Evolutionary conservation across 805 yeast genomes (phyloP).

Genomic region (Candida namnaoensis): DNA sequence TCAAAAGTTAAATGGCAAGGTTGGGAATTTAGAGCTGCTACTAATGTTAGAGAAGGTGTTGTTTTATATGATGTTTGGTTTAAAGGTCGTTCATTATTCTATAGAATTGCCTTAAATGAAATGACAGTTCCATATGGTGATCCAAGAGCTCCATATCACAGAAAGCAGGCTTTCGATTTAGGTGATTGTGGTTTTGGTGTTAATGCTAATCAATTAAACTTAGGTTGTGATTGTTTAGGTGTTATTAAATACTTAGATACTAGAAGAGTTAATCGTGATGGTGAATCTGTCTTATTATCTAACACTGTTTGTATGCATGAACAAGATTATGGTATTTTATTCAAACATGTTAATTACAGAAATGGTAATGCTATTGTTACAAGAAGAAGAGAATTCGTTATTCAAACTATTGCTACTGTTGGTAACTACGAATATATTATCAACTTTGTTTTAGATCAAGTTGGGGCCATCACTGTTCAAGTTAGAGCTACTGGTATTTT

Average conservation of each 20-base stretch:
- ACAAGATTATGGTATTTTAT: conserved; percentile 68
- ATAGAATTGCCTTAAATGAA: conserved; percentile 67
- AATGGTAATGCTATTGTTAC: conserved; percentile 56
- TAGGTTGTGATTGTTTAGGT: conserved; percentile 83
- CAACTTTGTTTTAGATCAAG: conserved; percentile 66
- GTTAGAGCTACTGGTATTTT: conserved; percentile 83
- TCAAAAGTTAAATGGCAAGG: conserved; percentile 71
- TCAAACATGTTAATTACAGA: conserved; percentile 76
- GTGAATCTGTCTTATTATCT: conserved; percentile 54
- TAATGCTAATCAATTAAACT: conserved; percentile 54
- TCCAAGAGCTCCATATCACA: conserved; percentile 74
- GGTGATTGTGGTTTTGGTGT: conserved; percentile 83
- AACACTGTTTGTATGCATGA: conserved; percentile 76
- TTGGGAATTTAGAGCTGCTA: conserved; percentile 68
- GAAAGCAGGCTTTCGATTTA: conserved; percentile 81
- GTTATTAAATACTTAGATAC: conserved; percentile 68
- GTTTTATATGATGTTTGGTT: conserved; percentile 65
- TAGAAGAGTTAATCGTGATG: conserved; percentile 43
- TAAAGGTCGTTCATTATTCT: conserved; percentile 69
- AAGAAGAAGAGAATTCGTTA: conserved; percentile 70
- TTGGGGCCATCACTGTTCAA: conserved; percentile 70
- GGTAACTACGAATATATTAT: conserved; percentile 78
- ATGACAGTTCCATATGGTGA: conserved; percentile 89
- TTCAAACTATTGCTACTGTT: conserved; percentile 77
- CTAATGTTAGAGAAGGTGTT: conserved; percentile 73